Evolutionary conservation across 306 rosid genomes (phyloP).

Genomic region (Boehmeria nivea): DNA sequence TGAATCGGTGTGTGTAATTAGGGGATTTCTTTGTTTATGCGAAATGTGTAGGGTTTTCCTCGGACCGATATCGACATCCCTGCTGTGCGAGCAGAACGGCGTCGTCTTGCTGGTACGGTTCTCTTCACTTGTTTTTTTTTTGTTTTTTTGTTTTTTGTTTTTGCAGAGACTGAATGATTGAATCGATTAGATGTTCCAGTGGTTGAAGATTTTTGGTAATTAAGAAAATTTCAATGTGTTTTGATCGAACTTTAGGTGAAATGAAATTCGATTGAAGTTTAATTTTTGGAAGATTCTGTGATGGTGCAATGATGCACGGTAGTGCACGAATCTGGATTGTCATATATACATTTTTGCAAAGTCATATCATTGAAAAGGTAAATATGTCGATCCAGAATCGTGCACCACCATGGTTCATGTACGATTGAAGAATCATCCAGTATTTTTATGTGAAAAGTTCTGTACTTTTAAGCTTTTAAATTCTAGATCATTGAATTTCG

Average conservation of each 20-base stretch:
- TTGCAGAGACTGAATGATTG: neutral
- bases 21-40: slow-evolving; percentile 4
- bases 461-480: too few species aligned
- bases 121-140: neutral
- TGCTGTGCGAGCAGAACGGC: slow-evolving; percentile 58
- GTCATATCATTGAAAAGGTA: too few species aligned
- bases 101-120: slow-evolving; percentile 61
- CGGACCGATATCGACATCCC: slow-evolving; percentile 80
- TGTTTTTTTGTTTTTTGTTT: neutral
- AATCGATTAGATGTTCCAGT: neutral
- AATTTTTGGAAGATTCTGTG: too few species aligned
- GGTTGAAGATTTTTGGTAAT: neutral
- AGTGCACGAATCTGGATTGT: too few species aligned
- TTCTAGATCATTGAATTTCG: too few species aligned
- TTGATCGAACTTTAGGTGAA: neutral
- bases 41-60: slow-evolving; percentile 70
- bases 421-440: too few species aligned
- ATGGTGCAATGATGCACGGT: too few species aligned
- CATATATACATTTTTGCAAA: too few species aligned
- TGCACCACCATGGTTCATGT: too few species aligned
- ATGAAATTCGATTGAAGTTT: neutral
- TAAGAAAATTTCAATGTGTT: neutral
- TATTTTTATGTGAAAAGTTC: too few species aligned
- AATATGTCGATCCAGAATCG: too few species aligned
- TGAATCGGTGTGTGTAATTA: neutral